phyloP scores from a whole-genome alignment of 192 early-diverging fungal genomes.

The Coemansia sp. region DNA sequence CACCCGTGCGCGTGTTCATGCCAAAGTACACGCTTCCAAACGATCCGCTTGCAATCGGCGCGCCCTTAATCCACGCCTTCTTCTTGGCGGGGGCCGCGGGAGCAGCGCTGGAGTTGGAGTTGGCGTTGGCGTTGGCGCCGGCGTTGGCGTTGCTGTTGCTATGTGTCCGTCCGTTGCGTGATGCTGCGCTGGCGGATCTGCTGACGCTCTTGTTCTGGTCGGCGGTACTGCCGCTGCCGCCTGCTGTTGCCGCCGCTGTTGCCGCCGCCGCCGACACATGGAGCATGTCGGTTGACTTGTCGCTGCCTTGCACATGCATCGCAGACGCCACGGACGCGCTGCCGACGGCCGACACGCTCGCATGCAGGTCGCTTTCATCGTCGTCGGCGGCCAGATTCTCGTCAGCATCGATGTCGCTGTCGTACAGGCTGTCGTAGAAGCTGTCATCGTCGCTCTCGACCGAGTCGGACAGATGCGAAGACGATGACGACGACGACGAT shows the following conservation, averaged over 20 bases:
- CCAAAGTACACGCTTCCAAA: slow-evolving; percentile 95
- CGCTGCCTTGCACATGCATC: slow-evolving; percentile 7
- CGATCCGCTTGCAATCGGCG: slow-evolving; percentile 91
- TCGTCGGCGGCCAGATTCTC: slow-evolving; percentile 33
- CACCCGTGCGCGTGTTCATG: slow-evolving; percentile 83
- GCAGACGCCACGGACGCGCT: slow-evolving; percentile 3
- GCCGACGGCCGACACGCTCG: neutral
- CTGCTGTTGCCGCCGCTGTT: neutral
- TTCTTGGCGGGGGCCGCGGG: slow-evolving; percentile 29
- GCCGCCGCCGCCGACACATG: neutral
- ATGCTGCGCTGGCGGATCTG: slow-evolving; percentile 5
- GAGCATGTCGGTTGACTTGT: slow-evolving; percentile 2
- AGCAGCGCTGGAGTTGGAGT: too few relatives aligned
- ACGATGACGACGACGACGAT: slow-evolving; percentile 10
- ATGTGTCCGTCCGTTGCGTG: slow-evolving; percentile 7
- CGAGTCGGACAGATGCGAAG: slow-evolving; percentile 33
- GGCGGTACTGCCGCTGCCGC: neutral
- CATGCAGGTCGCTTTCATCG: slow-evolving; percentile 25
- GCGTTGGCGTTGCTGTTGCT: slow-evolving; percentile 2
- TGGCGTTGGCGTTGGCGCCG: neutral
- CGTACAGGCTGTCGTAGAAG: slow-evolving; percentile 45
- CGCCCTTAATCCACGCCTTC: slow-evolving; percentile 80
- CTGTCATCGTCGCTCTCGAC: slow-evolving; percentile 40
- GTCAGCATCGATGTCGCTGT: slow-evolving; percentile 42
- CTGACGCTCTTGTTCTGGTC: slow-evolving; percentile 5